Evolutionary conservation across 225 moss, liverwort and hornwort species (phyloP).

Genomic region (Bryum argenteum): DNA sequence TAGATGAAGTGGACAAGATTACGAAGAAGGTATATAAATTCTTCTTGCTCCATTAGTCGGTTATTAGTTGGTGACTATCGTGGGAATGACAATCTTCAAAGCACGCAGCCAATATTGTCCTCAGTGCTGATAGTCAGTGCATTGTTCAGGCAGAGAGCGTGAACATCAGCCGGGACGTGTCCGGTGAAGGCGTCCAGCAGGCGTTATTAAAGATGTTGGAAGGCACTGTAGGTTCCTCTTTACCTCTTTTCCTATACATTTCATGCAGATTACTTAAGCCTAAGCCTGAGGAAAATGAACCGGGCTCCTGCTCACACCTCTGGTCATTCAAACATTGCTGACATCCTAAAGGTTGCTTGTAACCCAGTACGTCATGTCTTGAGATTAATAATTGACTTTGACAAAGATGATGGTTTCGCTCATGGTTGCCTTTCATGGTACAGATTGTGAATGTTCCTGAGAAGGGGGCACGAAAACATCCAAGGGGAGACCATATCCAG

Average conservation of each 20-base stretch:
- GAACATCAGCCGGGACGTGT: slow-evolving; percentile 86
- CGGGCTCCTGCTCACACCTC: not conserved
- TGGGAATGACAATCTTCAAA: not conserved
- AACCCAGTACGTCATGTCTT: slow-evolving; percentile 1
- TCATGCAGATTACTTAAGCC: not conserved
- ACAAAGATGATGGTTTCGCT: not conserved
- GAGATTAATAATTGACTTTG: not conserved
- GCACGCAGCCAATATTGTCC: slow-evolving; percentile 5
- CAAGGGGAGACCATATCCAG: slow-evolving; percentile 91
- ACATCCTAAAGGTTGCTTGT: slow-evolving; percentile 3
- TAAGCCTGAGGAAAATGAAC: not conserved
- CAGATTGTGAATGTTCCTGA: slow-evolving; percentile 94
- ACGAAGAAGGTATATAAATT: slow-evolving; percentile 79
- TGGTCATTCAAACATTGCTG: slow-evolving; percentile 7
- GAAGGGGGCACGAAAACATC: slow-evolving; percentile 93
- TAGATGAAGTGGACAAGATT: slow-evolving; percentile 96
- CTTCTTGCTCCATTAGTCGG: slow-evolving; percentile 9
- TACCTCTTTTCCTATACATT: slow-evolving; percentile 6
- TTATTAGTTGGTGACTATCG: slow-evolving; percentile 4
- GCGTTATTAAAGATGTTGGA: slow-evolving; percentile 92
- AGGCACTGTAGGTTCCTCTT: slow-evolving; percentile 71
- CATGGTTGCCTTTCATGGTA: slow-evolving; percentile 30
- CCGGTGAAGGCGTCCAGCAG: slow-evolving; percentile 95
- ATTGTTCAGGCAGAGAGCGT: slow-evolving; percentile 81
- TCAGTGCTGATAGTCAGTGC: slow-evolving; percentile 15